phyloP scores from a whole-genome alignment of 148 eudicot species.

The Rhododendron griersonianum region DNA sequence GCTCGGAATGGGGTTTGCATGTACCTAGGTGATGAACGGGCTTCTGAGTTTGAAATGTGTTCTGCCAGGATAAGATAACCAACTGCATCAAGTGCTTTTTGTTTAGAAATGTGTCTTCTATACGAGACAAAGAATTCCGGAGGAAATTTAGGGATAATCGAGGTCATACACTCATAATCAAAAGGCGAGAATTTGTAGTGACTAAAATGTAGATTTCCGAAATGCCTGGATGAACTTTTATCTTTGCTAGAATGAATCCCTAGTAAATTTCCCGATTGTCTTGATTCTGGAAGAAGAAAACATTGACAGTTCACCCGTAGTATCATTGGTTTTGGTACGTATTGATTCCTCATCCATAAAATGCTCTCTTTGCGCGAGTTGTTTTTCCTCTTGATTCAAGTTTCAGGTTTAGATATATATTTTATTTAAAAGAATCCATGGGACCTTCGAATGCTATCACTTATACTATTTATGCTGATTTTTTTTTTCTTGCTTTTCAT shows the following conservation, averaged over 20 bases:
- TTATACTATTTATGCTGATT: neutral
- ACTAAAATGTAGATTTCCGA: neutral
- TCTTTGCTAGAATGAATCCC: neutral
- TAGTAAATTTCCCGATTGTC: neutral
- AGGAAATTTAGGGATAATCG: neutral
- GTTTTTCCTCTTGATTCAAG: neutral
- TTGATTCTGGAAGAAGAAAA: neutral
- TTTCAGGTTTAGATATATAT: neutral
- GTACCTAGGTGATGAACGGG: neutral
- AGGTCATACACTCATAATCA: no score
- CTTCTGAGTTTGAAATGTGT: neutral
- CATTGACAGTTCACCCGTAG: neutral
- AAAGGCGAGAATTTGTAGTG: neutral
- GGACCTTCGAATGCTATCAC: neutral
- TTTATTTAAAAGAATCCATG: neutral
- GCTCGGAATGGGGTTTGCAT: neutral
- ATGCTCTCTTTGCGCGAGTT: neutral
- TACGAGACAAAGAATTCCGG: neutral
- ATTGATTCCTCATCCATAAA: neutral
- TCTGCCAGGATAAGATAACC: neutral
- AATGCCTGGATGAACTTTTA: neutral
- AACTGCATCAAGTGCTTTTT: neutral
- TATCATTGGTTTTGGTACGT: neutral
- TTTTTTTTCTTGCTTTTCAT: neutral
- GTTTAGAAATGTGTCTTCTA: neutral